Base-by-base conservation (phyloP, 805 yeast species). In the Saccharomycopsis sp. region DNA sequence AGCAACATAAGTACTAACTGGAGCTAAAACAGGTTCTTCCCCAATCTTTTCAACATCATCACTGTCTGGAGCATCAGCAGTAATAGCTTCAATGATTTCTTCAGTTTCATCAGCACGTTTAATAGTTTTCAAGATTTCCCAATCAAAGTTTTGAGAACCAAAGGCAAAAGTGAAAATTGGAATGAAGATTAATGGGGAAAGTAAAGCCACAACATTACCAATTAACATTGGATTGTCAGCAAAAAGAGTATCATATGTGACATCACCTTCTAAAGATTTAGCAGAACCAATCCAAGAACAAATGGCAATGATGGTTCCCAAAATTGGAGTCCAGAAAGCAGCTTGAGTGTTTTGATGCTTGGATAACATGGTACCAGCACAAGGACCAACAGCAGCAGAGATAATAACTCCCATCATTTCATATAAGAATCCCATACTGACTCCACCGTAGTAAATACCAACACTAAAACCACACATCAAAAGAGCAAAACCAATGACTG, bases 391-490 rank as follows among this genome's bases (percentile, higher is more conserved):
- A 19, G 89, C 94, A 46, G 89, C 76, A 4, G 92, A 81, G 40
- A 87, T 83, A 34, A 87, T 80, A 42, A 86, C 74, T 41, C 96
- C 96, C 94, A 85, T 85, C 48, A 87, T 62, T 55, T 83, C 84
- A 59, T 85, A 85, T 31, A 87, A 66, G 61, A 79, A 87, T 21
- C 95, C 95, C 84, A 86, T 79, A 25, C 84, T 74, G 39, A 86
- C 79, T 18, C 78, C 80, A 15, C 89, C 94, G 52, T 86, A 82
- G 61, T 73, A 71, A 36, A 87, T 66, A 9, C 95, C 95, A 49
- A 80, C 76, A 15, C 94, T 73, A 56, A 87, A 83, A 0, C 82
- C 89, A 30, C 87, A 79, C 89, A 86, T 80, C 14, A 69, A 68
- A 4, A 73, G 42, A 10, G 76, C 71, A 50, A 73, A 76, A 17